A percentile compares a stretch with the other conserved stretches of the same genome.
Conservation (phyloP, 106 monocot genomes). For the Allium cepa region DNA sequence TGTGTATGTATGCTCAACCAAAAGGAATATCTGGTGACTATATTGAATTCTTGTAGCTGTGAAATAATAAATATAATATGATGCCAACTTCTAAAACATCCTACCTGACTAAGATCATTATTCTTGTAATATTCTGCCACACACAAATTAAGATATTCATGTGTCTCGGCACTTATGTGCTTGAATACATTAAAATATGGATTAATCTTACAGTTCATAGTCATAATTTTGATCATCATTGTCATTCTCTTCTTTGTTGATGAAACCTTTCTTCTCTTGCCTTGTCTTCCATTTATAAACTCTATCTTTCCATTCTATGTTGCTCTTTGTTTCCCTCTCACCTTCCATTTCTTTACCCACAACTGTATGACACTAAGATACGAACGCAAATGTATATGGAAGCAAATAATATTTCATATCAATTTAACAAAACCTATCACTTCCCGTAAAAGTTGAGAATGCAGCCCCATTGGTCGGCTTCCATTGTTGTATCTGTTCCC, state of each 20-base stretch:
- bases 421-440: conserved; percentile 24
- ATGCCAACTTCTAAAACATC: no score
- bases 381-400: no score
- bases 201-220: conserved; percentile 50
- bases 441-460: conserved; percentile 48
- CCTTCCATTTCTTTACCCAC: conserved; percentile 58
- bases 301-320: conserved; percentile 73
- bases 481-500: conserved; percentile 44
- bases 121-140: no score
- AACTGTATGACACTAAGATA: conserved; percentile 10
- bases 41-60: no score
- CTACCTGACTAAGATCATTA: no score
- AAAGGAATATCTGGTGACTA: no score
- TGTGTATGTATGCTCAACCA: no score
- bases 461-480: conserved; percentile 13
- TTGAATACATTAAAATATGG: not conserved
- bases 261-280: conserved; percentile 48
- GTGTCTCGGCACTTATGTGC: not conserved
- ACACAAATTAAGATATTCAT: no score
- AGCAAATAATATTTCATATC: no score
- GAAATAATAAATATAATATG: no score
- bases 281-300: conserved; percentile 82
- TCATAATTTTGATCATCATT: conserved; percentile 38
- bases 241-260: conserved; percentile 31
- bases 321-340: conserved; percentile 49